Percentiles rank a stretch among this genome's conserved stretches.
These are phyloP conservation scores for Ceratocystis lukuohia DNA, from an alignment of 2,329 filamentous ascomycete genomes.

Conservation along the genomic window DNA sequence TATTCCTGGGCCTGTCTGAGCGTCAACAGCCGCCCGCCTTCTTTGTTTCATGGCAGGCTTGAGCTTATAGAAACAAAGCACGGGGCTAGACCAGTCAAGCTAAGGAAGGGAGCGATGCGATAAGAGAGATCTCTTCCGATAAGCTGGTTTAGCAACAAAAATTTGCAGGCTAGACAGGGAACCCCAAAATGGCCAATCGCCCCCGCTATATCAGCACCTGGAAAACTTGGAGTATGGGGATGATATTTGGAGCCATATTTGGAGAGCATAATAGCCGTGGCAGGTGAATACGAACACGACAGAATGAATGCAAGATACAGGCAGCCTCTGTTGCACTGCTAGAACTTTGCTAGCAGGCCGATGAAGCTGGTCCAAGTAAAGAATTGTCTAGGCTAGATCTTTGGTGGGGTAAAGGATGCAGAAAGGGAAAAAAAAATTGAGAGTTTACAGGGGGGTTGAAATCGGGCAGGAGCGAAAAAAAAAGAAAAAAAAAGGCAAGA, in stretches of 20 bases:
- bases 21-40: neutral
- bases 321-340: too few species aligned
- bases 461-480: neutral
- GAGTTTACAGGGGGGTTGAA: neutral
- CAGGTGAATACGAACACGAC: too few species aligned
- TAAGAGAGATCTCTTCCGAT: conserved; percentile 1
- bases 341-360: too few species aligned
- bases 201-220: neutral
- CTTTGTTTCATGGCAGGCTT: neutral
- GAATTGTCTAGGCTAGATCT: neutral
- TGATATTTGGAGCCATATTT: too few species aligned
- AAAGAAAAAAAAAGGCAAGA: conserved; percentile 3
- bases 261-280: neutral
- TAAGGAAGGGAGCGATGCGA: neutral
- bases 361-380: too few species aligned
- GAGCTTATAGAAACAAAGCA: neutral
- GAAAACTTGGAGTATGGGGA: neutral
- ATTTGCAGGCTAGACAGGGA: neutral
- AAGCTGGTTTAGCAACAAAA: neutral
- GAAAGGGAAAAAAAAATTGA: neutral
- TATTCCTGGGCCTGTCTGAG: neutral
- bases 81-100: neutral
- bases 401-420: neutral
- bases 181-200: neutral
- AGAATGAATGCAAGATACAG: too few species aligned